These are phyloP conservation scores for Boletus mariae DNA, from an alignment of 1,284 basidiomycete species.

Conservation along the genomic window DNA sequence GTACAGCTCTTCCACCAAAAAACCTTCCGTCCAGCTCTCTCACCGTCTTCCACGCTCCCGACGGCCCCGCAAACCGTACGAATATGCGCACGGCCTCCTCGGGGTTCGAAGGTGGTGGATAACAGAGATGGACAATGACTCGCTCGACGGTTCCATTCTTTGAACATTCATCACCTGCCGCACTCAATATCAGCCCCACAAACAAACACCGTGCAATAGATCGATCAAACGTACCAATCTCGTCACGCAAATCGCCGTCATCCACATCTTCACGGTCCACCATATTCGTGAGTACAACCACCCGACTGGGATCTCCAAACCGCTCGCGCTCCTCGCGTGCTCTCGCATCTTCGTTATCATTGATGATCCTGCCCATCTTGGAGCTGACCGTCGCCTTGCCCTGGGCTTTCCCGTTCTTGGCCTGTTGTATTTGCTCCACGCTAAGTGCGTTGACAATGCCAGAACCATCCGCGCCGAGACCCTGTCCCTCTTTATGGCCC, in stretches of 20 bases:
- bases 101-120: constrained; percentile 55
- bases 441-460: constrained; percentile 87
- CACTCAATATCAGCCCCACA: constrained; percentile 3
- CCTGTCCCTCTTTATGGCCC: constrained; percentile 92
- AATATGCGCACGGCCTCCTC: constrained; percentile 81
- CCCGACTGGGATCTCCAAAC: constrained; percentile 85
- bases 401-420: constrained; percentile 29
- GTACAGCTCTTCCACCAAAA: constrained; percentile 83
- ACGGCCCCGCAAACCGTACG: constrained; percentile 83
- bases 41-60: constrained; percentile 91
- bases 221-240: constrained; percentile 65
- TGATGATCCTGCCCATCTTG: constrained; percentile 83
- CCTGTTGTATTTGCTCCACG: constrained; percentile 59
- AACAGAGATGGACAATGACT: constrained; percentile 77
- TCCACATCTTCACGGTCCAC: constrained; percentile 77
- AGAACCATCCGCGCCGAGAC: constrained; percentile 76
- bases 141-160: constrained; percentile 89
- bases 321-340: constrained; percentile 68
- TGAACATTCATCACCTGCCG: constrained; percentile 77
- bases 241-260: constrained; percentile 81
- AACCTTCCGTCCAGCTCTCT: constrained; percentile 87
- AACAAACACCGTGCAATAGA: neutral
- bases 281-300: constrained; percentile 86
- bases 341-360: constrained; percentile 77
- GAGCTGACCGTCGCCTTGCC: constrained; percentile 40